Base-by-base conservation (phyloP, 441 rosid genomes). In the Raphanus hybrid region DNA sequence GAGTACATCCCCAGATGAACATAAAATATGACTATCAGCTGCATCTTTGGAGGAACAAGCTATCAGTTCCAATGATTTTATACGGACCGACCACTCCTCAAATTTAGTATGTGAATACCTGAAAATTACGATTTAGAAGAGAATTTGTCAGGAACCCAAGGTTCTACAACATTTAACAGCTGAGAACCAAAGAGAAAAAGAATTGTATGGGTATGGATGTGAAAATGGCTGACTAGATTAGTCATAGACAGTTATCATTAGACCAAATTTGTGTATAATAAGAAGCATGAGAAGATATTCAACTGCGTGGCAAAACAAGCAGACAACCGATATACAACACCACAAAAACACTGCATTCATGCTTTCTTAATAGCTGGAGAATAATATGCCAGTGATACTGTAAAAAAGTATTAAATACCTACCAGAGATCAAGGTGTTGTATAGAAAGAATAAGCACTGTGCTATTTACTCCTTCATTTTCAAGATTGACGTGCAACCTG, bases 401-500 rank as follows among this genome's bases (percentile, higher is more conserved):
- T 29, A 29, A 29, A 29, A 29, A 29, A 9, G 14, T 12, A 68
- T 58, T 34, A 65, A 27, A 52, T 61, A 77, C 88, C 39, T 84
- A 92, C 98, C 95, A 11, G 78, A 86, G 68, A 82, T 88, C 84
- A 62, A 84, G 69, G 68, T 80, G 85, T 11, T 79, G 84, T 52
- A 89, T 77, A 71, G 87, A 81, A 81, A 96, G 71, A 69, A 66
- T 43, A 70, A 92, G 79, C 15, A 78, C 67, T 73, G 88, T 84
- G 85, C 90, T 86, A 70, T 85, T 82, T 78, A 85, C 92, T 85
- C 85, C 90, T 81, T 85, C 89, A 85, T 90, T 88, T 76, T 81
- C 93, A 80, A 96, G 88, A 87, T 92, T 86, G 77, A 90, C 71
- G 61, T 80, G 84, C 43, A 90, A 71, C 81, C 74, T 85, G 63